These are phyloP conservation scores for Debaryomyces udenii DNA, from an alignment of 1,139 yeast species.

Conservation along the genomic window DNA sequence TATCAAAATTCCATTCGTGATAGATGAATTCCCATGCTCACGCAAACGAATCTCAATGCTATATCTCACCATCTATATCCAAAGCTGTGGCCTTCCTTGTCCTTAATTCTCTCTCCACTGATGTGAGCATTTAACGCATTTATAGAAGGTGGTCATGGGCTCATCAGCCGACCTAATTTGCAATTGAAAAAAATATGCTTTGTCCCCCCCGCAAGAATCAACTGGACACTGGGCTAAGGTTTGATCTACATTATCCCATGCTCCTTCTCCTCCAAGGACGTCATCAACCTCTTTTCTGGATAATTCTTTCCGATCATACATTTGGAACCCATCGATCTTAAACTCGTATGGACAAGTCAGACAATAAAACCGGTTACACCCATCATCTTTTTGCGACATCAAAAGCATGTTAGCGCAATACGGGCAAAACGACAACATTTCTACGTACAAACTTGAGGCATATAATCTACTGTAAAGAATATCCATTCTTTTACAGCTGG, in stretches of 20 bases:
- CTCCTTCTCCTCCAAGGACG: conserved; percentile 94
- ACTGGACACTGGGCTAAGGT: conserved; percentile 87
- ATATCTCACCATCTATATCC: no score
- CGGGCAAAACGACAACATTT: conserved; percentile 92
- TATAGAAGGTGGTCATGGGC: conserved; percentile 96
- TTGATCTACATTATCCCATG: conserved; percentile 98
- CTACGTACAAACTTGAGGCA: background rate
- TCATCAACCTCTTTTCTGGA: conserved; percentile 93
- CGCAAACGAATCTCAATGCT: no score
- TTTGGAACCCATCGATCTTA: conserved; percentile 78
- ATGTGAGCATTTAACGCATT: conserved; percentile 88
- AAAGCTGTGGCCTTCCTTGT: background rate
- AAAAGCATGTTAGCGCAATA: conserved; percentile 88
- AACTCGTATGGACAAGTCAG: conserved; percentile 95
- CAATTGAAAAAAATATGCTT: conserved; percentile 95
- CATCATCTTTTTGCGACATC: conserved; percentile 45
- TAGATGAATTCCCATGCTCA: no score
- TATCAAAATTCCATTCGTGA: no score
- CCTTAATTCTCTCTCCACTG: conserved; percentile 93
- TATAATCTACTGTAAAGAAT: no score
- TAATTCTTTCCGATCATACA: conserved; percentile 81
- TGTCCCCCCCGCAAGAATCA: conserved; percentile 81
- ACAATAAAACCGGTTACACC: conserved; percentile 67
- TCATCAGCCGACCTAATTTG: conserved; percentile 93
- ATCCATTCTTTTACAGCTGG: conserved; percentile 1